Conservation (phyloP, 2,329 filamentous ascomycete species). For the Fulvia fulva region DNA sequence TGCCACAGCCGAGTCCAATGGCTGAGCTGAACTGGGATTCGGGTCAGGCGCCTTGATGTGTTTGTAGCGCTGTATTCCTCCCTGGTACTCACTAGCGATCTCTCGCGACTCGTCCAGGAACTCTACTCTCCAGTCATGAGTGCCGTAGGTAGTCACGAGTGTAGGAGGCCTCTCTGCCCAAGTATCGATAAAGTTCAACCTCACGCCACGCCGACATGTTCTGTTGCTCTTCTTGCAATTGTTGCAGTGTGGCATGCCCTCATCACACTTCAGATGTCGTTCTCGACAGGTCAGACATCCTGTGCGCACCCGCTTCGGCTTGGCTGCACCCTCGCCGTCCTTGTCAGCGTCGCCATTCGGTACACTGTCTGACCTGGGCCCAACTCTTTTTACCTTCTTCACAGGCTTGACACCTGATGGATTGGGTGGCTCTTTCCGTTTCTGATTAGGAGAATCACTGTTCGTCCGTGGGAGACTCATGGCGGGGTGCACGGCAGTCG, state of each 20-base stretch:
- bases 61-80: slow-evolving; percentile 69
- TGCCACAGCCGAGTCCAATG: slow-evolving; percentile 30
- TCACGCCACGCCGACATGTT: slow-evolving; percentile 77
- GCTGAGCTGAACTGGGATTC: slow-evolving; percentile 3
- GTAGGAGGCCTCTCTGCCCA: slow-evolving; percentile 63
- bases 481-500: slow-evolving; percentile 15
- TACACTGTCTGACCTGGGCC: slow-evolving; percentile 24
- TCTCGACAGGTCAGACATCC: slow-evolving; percentile 88
- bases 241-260: slow-evolving; percentile 60
- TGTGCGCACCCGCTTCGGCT: slow-evolving; percentile 82
- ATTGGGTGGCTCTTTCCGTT: slow-evolving; percentile 28
- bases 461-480: slow-evolving; percentile 4
- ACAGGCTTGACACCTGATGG: slow-evolving; percentile 23
- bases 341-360: slow-evolving; percentile 31
- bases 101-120: slow-evolving; percentile 87
- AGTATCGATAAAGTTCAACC: slow-evolving; percentile 87
- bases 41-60: slow-evolving; percentile 30
- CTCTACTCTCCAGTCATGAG: slow-evolving; percentile 65
- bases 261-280: slow-evolving; percentile 87
- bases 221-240: slow-evolving; percentile 88
- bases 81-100: slow-evolving; percentile 86
- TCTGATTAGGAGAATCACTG: slow-evolving; percentile 13
- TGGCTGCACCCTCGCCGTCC: slow-evolving; percentile 39
- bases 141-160: slow-evolving; percentile 51
- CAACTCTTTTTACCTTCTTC: slow-evolving; percentile 33